Evolutionary conservation across 495 filamentous ascomycete genomes (phyloP).

Genomic region (Durotheca rogersii): DNA sequence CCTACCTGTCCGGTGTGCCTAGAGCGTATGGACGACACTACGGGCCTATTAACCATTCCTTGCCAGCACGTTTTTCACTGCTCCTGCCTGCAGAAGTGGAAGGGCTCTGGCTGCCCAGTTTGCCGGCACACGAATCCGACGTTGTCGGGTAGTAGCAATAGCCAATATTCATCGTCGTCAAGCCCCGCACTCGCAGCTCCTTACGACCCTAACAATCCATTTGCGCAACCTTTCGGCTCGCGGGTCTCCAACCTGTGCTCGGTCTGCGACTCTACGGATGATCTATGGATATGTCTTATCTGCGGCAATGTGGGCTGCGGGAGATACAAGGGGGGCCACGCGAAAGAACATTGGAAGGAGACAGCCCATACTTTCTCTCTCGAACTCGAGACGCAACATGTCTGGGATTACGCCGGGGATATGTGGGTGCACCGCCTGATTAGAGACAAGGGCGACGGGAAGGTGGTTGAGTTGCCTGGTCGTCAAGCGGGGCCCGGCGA

Average conservation of each 20-base stretch:
- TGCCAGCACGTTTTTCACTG: constrained; percentile 99
- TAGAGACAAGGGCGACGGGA: constrained; percentile 85
- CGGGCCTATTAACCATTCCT: constrained; percentile 88
- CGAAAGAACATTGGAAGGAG: constrained; percentile 89
- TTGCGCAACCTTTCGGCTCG: constrained; percentile 52
- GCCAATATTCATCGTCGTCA: constrained; percentile 25
- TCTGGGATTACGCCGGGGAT: constrained; percentile 97
- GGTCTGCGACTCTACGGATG: constrained; percentile 71
- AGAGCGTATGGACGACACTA: constrained; percentile 97
- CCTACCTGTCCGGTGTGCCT: constrained; percentile 96
- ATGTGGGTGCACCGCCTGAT: constrained; percentile 95
- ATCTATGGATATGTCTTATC: constrained; percentile 93
- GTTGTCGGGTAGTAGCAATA: constrained; percentile 21
- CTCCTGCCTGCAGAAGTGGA: constrained; percentile 94
- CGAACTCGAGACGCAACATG: constrained; percentile 87
- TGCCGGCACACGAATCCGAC: constrained; percentile 76
- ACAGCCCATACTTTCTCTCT: constrained; percentile 88
- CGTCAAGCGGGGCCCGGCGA: constrained; percentile 32
- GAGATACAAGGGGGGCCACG: constrained; percentile 89
- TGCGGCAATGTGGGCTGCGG: constrained; percentile 94
- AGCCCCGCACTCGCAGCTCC: constrained; percentile 25
- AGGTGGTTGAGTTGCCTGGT: constrained; percentile 78
- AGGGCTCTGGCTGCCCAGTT: constrained; percentile 88
- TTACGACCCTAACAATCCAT: constrained; percentile 43
- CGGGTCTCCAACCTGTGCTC: constrained; percentile 58